These are phyloP conservation scores for Umbelopsis ramanniana DNA, from an alignment of 192 early-diverging fungal species.

Conservation along the genomic window DNA sequence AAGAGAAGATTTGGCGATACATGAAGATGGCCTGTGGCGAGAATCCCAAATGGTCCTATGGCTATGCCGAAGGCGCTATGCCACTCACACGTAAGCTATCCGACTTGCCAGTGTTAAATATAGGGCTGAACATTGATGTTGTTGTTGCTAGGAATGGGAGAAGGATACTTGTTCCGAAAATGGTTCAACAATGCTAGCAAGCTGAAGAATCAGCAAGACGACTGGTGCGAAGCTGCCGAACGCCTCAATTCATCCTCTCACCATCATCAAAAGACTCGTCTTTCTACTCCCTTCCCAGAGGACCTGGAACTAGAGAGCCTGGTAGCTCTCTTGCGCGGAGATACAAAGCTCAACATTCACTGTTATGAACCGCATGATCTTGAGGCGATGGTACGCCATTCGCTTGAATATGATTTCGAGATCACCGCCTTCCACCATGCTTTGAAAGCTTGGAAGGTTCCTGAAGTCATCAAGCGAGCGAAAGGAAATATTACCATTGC, in stretches of 20 bases:
- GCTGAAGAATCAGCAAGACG: slow-evolving; percentile 51
- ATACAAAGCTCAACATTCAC: slow-evolving; percentile 60
- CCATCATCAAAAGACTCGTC: slow-evolving; percentile 6
- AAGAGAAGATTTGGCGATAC: slow-evolving; percentile 52
- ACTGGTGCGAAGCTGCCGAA: slow-evolving; percentile 56
- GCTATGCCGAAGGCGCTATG: slow-evolving; percentile 29
- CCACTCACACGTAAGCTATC: slow-evolving; percentile 43
- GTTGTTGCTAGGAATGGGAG: slow-evolving; percentile 35
- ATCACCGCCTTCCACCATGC: slow-evolving; percentile 70
- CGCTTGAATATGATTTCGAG: slow-evolving; percentile 62
- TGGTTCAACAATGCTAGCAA: slow-evolving; percentile 46
- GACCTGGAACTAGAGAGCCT: slow-evolving; percentile 50
- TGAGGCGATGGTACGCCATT: slow-evolving; percentile 60
- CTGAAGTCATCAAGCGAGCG: slow-evolving; percentile 52
- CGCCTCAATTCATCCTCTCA: slow-evolving; percentile 30
- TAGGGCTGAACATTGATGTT: no score
- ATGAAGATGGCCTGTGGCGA: slow-evolving; percentile 80
- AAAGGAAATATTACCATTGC: slow-evolving; percentile 59
- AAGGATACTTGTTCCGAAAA: slow-evolving; percentile 47
- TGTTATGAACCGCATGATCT: slow-evolving; percentile 61
- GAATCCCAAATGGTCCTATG: slow-evolving; percentile 58
- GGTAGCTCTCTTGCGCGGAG: slow-evolving; percentile 58
- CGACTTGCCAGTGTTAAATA: no score
- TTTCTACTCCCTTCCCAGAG: slow-evolving; percentile 52
- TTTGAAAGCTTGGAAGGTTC: slow-evolving; percentile 58